Conservation (phyloP, 202 grass and related monocot genomes). For the Panicum virgatum region DNA sequence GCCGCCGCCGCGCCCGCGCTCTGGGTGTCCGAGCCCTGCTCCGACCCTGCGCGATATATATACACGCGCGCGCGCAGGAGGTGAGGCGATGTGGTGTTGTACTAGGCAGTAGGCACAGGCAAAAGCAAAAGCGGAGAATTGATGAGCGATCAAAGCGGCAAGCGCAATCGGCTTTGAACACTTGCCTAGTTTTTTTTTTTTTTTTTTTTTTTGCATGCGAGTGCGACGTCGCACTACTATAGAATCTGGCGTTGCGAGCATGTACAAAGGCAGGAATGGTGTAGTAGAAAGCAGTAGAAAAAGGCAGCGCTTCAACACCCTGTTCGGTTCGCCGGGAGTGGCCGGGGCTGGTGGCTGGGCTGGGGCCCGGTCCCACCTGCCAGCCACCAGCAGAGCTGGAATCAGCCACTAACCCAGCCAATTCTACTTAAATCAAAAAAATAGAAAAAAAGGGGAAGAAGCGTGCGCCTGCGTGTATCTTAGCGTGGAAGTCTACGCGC, state of each 20-base stretch:
- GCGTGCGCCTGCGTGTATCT: neutral
- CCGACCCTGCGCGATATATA: constrained; percentile 47
- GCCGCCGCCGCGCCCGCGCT: constrained; percentile 30
- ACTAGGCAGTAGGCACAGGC: neutral
- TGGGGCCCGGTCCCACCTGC: no score
- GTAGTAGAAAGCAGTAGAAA: constrained; percentile 23
- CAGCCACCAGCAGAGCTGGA: no score
- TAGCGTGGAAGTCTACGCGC: constrained; percentile 2
- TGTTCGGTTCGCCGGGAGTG: no score
- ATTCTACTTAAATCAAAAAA: no score
- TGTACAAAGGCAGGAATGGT: neutral
- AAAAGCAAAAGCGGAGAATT: neutral
- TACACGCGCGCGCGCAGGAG: neutral
- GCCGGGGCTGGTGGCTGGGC: no score
- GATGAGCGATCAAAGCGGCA: neutral
- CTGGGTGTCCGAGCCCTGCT: constrained; percentile 45
- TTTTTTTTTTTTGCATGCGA: neutral
- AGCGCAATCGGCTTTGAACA: constrained; percentile 29
- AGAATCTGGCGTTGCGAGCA: neutral
- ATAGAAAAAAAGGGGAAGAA: neutral
- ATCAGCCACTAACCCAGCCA: no score
- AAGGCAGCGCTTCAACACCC: neutral
- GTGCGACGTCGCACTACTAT: constrained; percentile 25
- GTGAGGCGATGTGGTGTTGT: neutral
- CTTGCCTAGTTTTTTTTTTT: neutral